Base-by-base conservation (phyloP, 495 filamentous ascomycete species). In the Rhizodiscina lignyota region DNA sequence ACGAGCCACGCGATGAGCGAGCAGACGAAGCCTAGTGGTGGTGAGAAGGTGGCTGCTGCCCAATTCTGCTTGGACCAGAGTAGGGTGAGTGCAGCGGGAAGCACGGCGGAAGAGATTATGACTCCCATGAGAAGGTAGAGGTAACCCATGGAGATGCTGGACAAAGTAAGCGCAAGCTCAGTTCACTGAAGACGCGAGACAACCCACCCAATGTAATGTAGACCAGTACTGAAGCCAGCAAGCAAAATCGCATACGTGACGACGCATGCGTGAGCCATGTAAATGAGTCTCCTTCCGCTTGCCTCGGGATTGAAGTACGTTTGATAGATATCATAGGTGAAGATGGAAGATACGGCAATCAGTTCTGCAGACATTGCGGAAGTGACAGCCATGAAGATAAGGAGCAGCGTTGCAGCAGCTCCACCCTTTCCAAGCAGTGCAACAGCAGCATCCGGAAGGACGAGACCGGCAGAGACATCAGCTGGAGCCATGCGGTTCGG, bases 331-430 rank as follows among this genome's bases (percentile, higher is more conserved):
- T 96, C 87, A 49, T 94, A 96, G 26, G 86, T 94, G 58, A 77
- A 78, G 56, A 96, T 92, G 19, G 79, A 85, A 16, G 79, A 86
- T 30, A 94, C 86, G 24, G 87, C 86, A 39, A 96, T 93, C 20
- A 94, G 60, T 53, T 94, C 82, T 0, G 83, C 79, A 11, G 85
- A 93, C 34, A 77, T 81, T 8, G 87, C 86, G 8, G 74, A 82
- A 2, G 87, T 96, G 30, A 94, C 86, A 13, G 87, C 87, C 82
- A 94, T 92, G 64, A 96, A 94, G 35, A 94, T 72, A 37, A 96
- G 75, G 11, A 96, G 59, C 0, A 91, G 68, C 0, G 83, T 83
- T 18, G 72, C 81, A 18, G 74, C 77, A 2, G 87, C 87, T 21
- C 87, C 87, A 6, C 85, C 86, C 47, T 77, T 81, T 2, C 87